Evolutionary conservation across 2,329 filamentous ascomycete genomes (phyloP).

Genomic region (Ophiognomonia clavigignenti-juglandacearum): DNA sequence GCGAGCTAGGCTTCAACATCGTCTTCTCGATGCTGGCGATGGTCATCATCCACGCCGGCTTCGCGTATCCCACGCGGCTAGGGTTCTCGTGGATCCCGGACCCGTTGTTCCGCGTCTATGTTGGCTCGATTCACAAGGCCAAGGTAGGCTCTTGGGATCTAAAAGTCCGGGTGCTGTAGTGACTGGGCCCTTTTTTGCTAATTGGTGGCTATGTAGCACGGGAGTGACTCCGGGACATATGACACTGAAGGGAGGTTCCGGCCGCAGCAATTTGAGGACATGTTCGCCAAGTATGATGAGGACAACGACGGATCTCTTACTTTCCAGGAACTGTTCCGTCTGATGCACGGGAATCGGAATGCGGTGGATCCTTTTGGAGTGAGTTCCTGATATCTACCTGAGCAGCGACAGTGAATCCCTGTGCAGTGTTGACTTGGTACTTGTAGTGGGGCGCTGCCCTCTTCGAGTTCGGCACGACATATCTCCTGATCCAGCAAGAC

Average conservation of each 20-base stretch:
- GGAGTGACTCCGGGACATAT: conserved; percentile 40
- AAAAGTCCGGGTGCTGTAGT: not conserved
- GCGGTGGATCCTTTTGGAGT: conserved; percentile 40
- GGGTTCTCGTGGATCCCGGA: conserved; percentile 1
- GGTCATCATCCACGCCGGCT: conserved; percentile 36
- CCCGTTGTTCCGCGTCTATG: conserved; percentile 17
- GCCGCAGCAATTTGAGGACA: conserved; percentile 45
- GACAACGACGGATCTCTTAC: conserved; percentile 33
- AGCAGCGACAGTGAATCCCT: not conserved
- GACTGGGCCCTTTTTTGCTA: not conserved
- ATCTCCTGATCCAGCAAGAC: conserved; percentile 50
- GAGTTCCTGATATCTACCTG: conserved; percentile 15
- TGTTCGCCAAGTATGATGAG: conserved; percentile 41
- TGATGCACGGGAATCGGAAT: conserved; percentile 35
- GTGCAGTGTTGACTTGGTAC: not conserved
- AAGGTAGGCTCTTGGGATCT: conserved; percentile 22
- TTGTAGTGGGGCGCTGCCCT: conserved; percentile 18
- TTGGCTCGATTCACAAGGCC: conserved; percentile 32
- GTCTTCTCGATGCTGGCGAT: conserved; percentile 32
- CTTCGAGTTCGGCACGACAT: conserved; percentile 39
- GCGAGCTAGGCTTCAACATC: conserved; percentile 33
- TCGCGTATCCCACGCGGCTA: conserved; percentile 32
- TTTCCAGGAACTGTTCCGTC: conserved; percentile 27
- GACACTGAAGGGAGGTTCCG: conserved; percentile 44
- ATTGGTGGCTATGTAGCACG: conserved; percentile 26